Percentiles rank a stretch among this genome's conserved stretches.
phyloP scores from a whole-genome alignment of 345 rosid species.

The Eutrema japonicum region DNA sequence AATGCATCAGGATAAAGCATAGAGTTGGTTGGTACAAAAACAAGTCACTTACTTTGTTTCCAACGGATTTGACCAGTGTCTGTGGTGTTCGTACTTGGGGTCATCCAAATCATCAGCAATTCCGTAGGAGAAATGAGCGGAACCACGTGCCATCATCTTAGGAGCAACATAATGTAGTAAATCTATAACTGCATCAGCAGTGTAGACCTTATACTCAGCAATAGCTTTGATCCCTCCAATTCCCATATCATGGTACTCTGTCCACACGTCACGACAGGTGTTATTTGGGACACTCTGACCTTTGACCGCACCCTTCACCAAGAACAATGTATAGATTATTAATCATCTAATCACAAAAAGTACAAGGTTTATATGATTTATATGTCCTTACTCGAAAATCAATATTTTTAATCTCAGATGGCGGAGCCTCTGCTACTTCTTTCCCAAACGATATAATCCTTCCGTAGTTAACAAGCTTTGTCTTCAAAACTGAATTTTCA shows the following conservation, averaged over 20 bases:
- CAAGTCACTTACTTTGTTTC: slow-evolving; percentile 74
- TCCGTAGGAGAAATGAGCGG: slow-evolving; percentile 87
- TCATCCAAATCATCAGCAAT: slow-evolving; percentile 94
- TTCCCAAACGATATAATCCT: slow-evolving; percentile 88
- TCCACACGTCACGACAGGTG: slow-evolving; percentile 86
- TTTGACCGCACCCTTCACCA: slow-evolving; percentile 79
- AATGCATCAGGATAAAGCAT: slow-evolving; percentile 16
- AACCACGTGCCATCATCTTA: slow-evolving; percentile 89
- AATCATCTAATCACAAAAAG: slow-evolving; percentile 8
- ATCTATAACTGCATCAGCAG: slow-evolving; percentile 69
- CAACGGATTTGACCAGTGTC: slow-evolving; percentile 94
- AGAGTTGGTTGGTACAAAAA: slow-evolving; percentile 22
- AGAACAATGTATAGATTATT: slow-evolving; percentile 11
- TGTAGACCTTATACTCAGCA: slow-evolving; percentile 78
- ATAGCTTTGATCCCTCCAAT: slow-evolving; percentile 79
- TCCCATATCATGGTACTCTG: slow-evolving; percentile 97
- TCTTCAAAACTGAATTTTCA: slow-evolving; percentile 47
- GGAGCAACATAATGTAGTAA: slow-evolving; percentile 88
- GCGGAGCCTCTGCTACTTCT: slow-evolving; percentile 69
- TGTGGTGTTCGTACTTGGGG: slow-evolving; percentile 74
- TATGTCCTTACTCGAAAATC: slow-evolving; percentile 75
- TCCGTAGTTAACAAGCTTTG: slow-evolving; percentile 63
- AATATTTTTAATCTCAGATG: slow-evolving; percentile 68
- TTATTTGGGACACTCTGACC: slow-evolving; percentile 68
- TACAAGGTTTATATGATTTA: slow-evolving; percentile 8